Conservation (phyloP, 352 stramenopile species). For the Globisporangium viniferum region DNA sequence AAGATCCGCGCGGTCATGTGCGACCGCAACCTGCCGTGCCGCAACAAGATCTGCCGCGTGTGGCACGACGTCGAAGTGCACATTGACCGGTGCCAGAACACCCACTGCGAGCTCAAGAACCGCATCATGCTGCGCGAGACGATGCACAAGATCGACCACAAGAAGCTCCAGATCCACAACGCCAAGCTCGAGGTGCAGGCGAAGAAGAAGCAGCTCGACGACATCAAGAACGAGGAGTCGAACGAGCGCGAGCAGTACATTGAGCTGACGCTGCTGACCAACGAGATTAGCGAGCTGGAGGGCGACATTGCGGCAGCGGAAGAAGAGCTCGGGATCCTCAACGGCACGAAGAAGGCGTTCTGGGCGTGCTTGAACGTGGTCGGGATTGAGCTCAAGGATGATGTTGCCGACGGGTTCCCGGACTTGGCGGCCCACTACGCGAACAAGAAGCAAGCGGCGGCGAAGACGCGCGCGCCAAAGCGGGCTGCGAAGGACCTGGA, state of each 20-base stretch:
- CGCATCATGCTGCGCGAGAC: slow-evolving; percentile 69
- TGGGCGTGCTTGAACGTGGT: slow-evolving; percentile 68
- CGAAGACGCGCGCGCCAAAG: slow-evolving; percentile 30
- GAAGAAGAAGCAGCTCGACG: slow-evolving; percentile 44
- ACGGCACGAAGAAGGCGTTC: slow-evolving; percentile 51
- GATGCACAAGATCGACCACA: slow-evolving; percentile 73
- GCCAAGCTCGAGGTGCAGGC: slow-evolving; percentile 28
- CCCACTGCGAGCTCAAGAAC: slow-evolving; percentile 66
- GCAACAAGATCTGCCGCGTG: slow-evolving; percentile 66
- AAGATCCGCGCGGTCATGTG: slow-evolving; percentile 72
- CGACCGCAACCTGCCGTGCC: slow-evolving; percentile 53
- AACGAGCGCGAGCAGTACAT: slow-evolving; percentile 33
- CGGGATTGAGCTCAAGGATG: slow-evolving; percentile 47
- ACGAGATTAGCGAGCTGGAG: slow-evolving; percentile 63
- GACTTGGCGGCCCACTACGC: slow-evolving; percentile 48
- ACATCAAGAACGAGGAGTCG: slow-evolving; percentile 18
- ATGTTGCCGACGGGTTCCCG: slow-evolving; percentile 52
- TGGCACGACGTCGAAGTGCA: slow-evolving; percentile 76
- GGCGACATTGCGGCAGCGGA: slow-evolving; percentile 51
- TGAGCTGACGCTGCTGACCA: slow-evolving; percentile 38
- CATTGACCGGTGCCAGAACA: slow-evolving; percentile 61
- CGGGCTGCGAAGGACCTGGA: slow-evolving; percentile 19
- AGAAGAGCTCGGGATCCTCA: slow-evolving; percentile 35
- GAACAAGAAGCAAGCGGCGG: slow-evolving; percentile 28
- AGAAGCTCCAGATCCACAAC: slow-evolving; percentile 44